Evolutionary conservation across 148 eudicot genomes (phyloP).

Genomic region (Vaccinium corymbosum): DNA sequence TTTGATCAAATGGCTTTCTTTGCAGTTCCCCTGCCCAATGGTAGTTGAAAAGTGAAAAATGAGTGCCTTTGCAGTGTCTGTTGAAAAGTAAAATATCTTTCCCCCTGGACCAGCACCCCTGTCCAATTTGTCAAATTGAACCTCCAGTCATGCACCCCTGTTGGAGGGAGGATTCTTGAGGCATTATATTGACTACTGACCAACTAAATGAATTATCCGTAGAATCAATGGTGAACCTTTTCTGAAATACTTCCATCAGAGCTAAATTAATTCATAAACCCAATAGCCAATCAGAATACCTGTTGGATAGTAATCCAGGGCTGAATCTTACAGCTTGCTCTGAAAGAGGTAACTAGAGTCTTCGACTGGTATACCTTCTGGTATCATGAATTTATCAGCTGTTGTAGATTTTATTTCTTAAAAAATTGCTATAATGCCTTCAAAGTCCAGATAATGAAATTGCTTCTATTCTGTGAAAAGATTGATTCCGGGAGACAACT

Average conservation of each 20-base stretch:
- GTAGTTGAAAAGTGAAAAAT: background rate
- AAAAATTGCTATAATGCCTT: background rate
- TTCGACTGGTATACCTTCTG: background rate
- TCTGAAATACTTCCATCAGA: background rate
- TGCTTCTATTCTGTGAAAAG: slow-evolving; percentile 35
- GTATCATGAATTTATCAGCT: background rate
- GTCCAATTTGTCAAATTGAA: background rate
- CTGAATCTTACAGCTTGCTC: background rate
- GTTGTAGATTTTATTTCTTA: background rate
- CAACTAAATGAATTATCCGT: background rate
- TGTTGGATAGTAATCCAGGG: background rate
- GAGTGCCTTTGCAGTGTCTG: too few relatives aligned
- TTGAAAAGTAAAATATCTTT: background rate
- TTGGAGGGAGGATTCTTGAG: background rate
- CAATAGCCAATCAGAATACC: background rate
- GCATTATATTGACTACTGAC: background rate
- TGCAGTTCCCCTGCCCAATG: background rate
- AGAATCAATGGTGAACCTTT: background rate
- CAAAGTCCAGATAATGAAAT: background rate
- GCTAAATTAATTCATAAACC: background rate
- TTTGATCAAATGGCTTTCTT: background rate
- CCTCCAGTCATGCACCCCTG: background rate
- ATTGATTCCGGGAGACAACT: slow-evolving; percentile 53
- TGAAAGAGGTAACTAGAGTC: background rate
- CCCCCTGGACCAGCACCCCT: background rate